These are phyloP conservation scores for Silene coronaria DNA, from an alignment of 179 eudicot genomes.

Conservation along the genomic window DNA sequence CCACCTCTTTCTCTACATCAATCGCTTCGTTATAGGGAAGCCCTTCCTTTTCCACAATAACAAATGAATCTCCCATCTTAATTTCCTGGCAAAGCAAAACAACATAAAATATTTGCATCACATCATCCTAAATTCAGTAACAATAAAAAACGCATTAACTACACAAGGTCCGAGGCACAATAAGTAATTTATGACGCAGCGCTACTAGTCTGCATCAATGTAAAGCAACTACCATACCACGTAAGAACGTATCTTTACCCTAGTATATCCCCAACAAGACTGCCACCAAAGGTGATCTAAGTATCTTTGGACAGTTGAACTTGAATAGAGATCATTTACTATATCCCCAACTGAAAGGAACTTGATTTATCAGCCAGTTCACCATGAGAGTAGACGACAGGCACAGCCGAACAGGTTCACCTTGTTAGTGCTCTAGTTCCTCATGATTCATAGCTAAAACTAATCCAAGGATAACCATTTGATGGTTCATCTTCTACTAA, in stretches of 20 bases:
- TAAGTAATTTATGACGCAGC: not conserved
- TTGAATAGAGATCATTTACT: not conserved
- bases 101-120: not conserved
- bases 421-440: not conserved
- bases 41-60: slow-evolving; percentile 41
- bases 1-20: slow-evolving; percentile 20
- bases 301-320: not conserved
- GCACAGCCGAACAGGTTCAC: not conserved
- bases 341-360: not conserved
- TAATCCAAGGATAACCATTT: not conserved
- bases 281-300: not conserved
- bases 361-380: not conserved
- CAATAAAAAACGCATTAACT: not conserved
- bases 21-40: slow-evolving; percentile 25
- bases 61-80: slow-evolving; percentile 23
- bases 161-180: too few relatives aligned
- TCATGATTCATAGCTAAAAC: not conserved
- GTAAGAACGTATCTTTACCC: not conserved
- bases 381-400: not conserved
- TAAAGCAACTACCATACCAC: not conserved
- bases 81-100: slow-evolving; percentile 19
- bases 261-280: not conserved
- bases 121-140: not conserved
- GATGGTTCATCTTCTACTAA: not conserved
- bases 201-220: not conserved